phyloP scores from a whole-genome alignment of 176 grass and related monocot species.

The Triticum aestivum region DNA sequence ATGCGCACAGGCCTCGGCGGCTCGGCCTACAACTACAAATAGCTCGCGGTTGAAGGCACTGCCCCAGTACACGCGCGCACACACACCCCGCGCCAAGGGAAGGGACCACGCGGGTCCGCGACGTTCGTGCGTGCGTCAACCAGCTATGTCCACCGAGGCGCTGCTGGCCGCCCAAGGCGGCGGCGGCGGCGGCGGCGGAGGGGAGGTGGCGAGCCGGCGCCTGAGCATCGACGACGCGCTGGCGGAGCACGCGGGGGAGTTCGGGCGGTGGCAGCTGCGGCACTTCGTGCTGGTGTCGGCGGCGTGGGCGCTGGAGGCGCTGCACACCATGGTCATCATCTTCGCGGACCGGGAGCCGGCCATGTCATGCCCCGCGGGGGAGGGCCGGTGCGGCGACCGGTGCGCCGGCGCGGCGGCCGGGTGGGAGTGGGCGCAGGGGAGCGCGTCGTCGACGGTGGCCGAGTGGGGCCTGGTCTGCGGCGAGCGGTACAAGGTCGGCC shows the following conservation, averaged over 20 bases:
- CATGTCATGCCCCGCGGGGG: background rate
- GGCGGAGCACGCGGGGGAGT: slow-evolving; percentile 59
- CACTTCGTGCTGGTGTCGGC: slow-evolving; percentile 78
- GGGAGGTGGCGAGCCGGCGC: background rate
- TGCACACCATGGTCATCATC: slow-evolving; percentile 97
- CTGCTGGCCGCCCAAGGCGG: background rate
- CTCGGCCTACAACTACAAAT: slow-evolving; percentile 24
- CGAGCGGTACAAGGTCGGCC: slow-evolving; percentile 80
- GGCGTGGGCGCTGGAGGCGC: slow-evolving; percentile 86
- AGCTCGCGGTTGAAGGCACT: background rate
- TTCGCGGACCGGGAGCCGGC: slow-evolving; percentile 81
- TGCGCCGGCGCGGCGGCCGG: slow-evolving; percentile 32
- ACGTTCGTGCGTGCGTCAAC: too few species aligned
- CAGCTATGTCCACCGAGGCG: slow-evolving; percentile 34
- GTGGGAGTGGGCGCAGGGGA: slow-evolving; percentile 61
- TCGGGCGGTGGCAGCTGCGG: slow-evolving; percentile 93
- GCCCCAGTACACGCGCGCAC: background rate
- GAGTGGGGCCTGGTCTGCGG: slow-evolving; percentile 82
- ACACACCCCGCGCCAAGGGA: background rate
- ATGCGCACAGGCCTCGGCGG: background rate
- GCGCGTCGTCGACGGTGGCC: slow-evolving; percentile 59
- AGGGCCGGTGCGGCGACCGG: slow-evolving; percentile 35
- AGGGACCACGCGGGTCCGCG: too few species aligned
- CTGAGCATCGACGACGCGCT: slow-evolving; percentile 82
- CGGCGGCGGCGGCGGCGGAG: background rate